Conservation (phyloP, 23 red algal species). For the Porphyridium purpureum region DNA sequence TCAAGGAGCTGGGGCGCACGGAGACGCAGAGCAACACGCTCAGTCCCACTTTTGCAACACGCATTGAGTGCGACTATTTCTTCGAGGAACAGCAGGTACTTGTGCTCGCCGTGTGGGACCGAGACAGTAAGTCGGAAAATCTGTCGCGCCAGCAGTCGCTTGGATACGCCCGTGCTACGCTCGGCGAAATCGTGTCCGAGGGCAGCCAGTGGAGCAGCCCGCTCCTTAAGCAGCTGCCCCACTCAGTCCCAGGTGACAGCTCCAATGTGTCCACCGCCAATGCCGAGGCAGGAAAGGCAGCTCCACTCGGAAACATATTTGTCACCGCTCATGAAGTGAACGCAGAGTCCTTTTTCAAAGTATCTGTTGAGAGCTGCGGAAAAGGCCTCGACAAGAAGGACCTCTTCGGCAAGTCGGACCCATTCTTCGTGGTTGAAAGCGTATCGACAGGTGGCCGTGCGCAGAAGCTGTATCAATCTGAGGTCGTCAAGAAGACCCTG, state of each 20-base stretch:
- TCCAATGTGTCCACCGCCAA: too few species aligned
- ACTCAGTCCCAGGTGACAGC: too few species aligned
- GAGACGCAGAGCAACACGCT: slow-evolving; percentile 17
- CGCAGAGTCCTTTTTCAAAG: too few species aligned
- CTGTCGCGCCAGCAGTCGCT: slow-evolving; percentile 10
- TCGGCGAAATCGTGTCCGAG: slow-evolving; percentile 35
- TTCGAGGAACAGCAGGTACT: slow-evolving; percentile 33
- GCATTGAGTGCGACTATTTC: slow-evolving; percentile 13
- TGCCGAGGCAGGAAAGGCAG: background rate
- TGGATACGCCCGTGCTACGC: slow-evolving; percentile 2
- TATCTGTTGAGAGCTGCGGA: too few species aligned
- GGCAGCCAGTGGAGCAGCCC: slow-evolving; percentile 1
- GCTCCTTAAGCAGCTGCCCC: background rate
- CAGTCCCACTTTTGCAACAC: slow-evolving; percentile 13
- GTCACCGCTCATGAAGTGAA: slow-evolving; percentile 11
- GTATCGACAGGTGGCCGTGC: background rate
- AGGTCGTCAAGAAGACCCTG: slow-evolving; percentile 12
- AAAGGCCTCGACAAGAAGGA: slow-evolving; percentile 41
- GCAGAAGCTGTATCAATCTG: slow-evolving; percentile 10
- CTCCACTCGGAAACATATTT: slow-evolving; percentile 13
- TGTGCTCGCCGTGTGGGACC: slow-evolving; percentile 16
- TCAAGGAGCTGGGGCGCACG: slow-evolving; percentile 8
- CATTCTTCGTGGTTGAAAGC: slow-evolving; percentile 15
- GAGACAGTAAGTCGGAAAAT: slow-evolving; percentile 10
- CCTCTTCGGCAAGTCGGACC: slow-evolving; percentile 38